Evolutionary conservation across 345 rosid species (phyloP).

Genomic region (Citrus australasica): DNA sequence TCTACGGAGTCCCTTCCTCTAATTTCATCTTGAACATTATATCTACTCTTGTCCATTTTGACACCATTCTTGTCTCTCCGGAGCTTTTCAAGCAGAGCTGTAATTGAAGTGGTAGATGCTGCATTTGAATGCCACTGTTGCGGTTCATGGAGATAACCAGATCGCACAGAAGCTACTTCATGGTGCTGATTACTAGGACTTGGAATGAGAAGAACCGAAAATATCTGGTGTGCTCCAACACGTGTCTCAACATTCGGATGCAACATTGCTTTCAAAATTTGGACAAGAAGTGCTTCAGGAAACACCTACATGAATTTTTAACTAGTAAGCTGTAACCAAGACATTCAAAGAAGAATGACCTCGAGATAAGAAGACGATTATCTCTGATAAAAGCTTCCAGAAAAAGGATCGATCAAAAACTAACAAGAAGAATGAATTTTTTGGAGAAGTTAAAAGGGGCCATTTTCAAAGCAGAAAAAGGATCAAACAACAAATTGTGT

Average conservation of each 20-base stretch:
- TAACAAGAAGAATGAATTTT: background rate
- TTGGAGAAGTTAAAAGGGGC: background rate
- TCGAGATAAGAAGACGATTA: background rate
- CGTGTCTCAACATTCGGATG: constrained; percentile 86
- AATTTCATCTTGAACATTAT: constrained; percentile 37
- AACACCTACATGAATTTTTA: constrained; percentile 45
- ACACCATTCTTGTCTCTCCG: constrained; percentile 68
- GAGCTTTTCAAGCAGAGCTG: constrained; percentile 83
- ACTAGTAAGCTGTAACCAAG: constrained; percentile 4
- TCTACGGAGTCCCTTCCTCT: constrained; percentile 38
- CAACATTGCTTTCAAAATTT: constrained; percentile 79
- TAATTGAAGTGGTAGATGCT: constrained; percentile 67
- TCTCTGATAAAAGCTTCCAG: background rate
- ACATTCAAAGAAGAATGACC: background rate
- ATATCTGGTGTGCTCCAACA: constrained; percentile 81
- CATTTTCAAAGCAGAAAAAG: background rate
- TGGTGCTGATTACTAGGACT: constrained; percentile 42
- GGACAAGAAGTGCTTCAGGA: constrained; percentile 78
- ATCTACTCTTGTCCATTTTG: constrained; percentile 41
- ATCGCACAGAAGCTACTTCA: constrained; percentile 56
- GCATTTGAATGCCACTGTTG: constrained; percentile 63
- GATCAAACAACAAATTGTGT: background rate
- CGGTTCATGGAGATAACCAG: constrained; percentile 56
- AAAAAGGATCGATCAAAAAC: background rate
- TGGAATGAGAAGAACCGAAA: constrained; percentile 76